Conservation (phyloP, 192 early-diverging fungal genomes). For the Podila minutissima region DNA sequence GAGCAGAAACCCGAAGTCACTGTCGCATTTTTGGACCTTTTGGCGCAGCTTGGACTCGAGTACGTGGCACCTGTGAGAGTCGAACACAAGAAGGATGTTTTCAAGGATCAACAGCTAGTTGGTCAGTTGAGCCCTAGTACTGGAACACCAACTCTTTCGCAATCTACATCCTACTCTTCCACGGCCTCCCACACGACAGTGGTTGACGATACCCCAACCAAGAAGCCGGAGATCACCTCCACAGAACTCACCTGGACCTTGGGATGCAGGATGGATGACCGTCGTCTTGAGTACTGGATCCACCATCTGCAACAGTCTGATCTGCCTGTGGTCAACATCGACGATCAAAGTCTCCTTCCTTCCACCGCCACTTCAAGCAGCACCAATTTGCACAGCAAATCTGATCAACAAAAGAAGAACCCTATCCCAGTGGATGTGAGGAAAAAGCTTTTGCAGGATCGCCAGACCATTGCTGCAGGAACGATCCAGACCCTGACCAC, state of each 20-base stretch:
- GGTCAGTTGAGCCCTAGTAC: neutral
- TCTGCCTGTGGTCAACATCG: conserved; percentile 17
- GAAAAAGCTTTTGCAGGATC: conserved; percentile 35
- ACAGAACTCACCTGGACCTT: conserved; percentile 46
- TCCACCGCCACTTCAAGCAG: conserved; percentile 13
- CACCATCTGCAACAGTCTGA: conserved; percentile 13
- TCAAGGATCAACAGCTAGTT: too few relatives aligned
- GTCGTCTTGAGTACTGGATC: conserved; percentile 35
- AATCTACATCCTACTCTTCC: neutral
- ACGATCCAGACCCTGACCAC: conserved; percentile 13
- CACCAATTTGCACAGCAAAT: neutral
- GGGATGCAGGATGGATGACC: conserved; percentile 36
- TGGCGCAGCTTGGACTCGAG: conserved; percentile 30
- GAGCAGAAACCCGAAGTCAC: conserved; percentile 39
- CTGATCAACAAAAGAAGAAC: conserved; percentile 5
- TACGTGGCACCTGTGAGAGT: neutral
- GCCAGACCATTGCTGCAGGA: conserved; percentile 41
- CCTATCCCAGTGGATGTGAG: conserved; percentile 9
- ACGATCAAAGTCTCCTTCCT: conserved; percentile 15
- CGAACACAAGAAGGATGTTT: neutral
- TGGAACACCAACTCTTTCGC: neutral
- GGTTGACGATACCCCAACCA: neutral
- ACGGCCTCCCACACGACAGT: conserved; percentile 12
- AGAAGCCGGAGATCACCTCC: neutral
- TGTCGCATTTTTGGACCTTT: conserved; percentile 33